Percentiles rank a stretch among this genome's conserved stretches.
Evolutionary conservation across 805 yeast genomes (phyloP).

Genomic region (Candida xyloterini): DNA sequence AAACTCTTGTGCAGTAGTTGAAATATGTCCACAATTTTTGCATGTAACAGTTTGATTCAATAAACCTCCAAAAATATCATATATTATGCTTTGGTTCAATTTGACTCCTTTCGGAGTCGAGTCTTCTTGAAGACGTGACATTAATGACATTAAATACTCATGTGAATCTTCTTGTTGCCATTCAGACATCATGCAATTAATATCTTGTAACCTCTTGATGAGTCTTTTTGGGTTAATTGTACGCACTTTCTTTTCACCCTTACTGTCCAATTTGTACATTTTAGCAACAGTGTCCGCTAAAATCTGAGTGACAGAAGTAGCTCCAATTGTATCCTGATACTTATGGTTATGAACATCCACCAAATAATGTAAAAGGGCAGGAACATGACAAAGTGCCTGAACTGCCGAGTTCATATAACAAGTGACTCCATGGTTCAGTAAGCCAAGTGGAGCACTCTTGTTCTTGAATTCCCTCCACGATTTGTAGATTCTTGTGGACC

Average conservation of each 20-base stretch:
- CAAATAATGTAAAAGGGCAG: conserved; percentile 84
- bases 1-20: conserved; percentile 88
- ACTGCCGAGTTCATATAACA: conserved; percentile 96
- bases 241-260: conserved; percentile 35
- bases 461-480: conserved; percentile 61
- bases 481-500: conserved; percentile 57
- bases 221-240: conserved; percentile 74
- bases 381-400: conserved; percentile 85
- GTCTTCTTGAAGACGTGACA: conserved; percentile 88
- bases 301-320: conserved; percentile 59
- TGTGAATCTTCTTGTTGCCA: conserved; percentile 99
- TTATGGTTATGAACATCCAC: conserved; percentile 59
- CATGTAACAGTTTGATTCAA: conserved; percentile 84
- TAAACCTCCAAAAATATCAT: conserved; percentile 93
- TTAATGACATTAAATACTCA: conserved; percentile 90
- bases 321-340: conserved; percentile 42
- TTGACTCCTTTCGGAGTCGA: conserved; percentile 88
- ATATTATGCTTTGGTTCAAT: conserved; percentile 73
- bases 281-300: conserved; percentile 65
- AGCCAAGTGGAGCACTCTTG: conserved; percentile 62
- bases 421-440: conserved; percentile 89
- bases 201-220: conserved; percentile 69
- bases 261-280: conserved; percentile 63
- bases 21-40: conserved; percentile 73
- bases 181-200: conserved; percentile 93